Evolutionary conservation across 768 basidiomycete species (phyloP), one percentile per base, ranked within the genome.

Genomic region (Agaricus blazei): DNA sequence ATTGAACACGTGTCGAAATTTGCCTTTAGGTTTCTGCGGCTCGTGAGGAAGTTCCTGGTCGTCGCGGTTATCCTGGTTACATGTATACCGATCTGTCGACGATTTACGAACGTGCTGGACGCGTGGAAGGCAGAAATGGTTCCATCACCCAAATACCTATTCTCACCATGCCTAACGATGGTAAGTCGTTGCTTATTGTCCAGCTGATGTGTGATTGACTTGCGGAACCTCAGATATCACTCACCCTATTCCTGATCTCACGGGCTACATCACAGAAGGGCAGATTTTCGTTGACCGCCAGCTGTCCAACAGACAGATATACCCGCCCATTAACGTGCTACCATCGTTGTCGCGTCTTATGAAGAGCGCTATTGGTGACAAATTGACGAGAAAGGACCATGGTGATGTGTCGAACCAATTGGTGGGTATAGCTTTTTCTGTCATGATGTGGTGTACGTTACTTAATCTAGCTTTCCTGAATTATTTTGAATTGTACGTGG

Each of bases 131-230:
- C 60, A 83, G 96, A 63, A 98, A 98, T 73, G 97, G 97, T 43
- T 97, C 94, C 47, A 99, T 99, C 78, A 99, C 97, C 52, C 97
- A 99, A 76, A 97, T 98, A 70, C 97, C 97, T 58, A 99, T 98
- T 66, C 81, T 99, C 54, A 98, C 97, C 58, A 99, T 99, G 97
- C 97, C 97, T 26, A 99, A 98, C 74, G 97, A 98, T 72, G 96
- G 94, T 91, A 73, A 75, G 80, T 63, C 58, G 37, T 57, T 52
- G 11, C 44, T 48, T 29, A 23, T 31, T 54, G 48, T 19, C 34
- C 60, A 63, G 59, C 63, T 57, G 56, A 43, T 57, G 47, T 47
- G 59, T 52, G 48, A 54, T 56, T 58, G 42, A 47, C 54, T 59
- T 48, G 53, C 50, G 19, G 44, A 34, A 38, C 58, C 59, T 59